Conservation (phyloP, 2,329 filamentous ascomycete genomes). For the Ascochyta koolunga region DNA sequence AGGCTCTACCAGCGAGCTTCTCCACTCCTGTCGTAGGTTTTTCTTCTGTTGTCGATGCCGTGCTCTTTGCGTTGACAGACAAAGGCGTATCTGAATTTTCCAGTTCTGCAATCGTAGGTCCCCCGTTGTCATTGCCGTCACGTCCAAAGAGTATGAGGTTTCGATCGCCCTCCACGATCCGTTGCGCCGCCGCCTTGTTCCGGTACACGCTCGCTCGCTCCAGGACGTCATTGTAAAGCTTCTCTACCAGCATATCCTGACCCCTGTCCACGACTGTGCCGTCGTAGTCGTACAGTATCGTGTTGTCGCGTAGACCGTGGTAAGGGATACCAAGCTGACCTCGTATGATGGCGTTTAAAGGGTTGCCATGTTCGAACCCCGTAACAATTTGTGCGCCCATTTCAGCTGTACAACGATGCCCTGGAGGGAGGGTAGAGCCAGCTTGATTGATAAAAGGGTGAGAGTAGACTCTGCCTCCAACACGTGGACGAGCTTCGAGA, state of each 20-base stretch:
- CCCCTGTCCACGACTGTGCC: conserved; percentile 77
- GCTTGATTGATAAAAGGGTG: conserved; percentile 69
- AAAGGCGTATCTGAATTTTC: conserved; percentile 69
- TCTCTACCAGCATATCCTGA: conserved; percentile 83
- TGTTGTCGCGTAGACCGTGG: conserved; percentile 77
- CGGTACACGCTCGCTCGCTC: conserved; percentile 92
- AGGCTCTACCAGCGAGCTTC: conserved; percentile 73
- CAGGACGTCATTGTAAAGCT: conserved; percentile 91
- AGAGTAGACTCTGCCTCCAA: conserved; percentile 94
- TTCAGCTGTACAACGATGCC: conserved; percentile 79
- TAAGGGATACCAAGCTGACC: conserved; percentile 88
- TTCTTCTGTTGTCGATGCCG: conserved; percentile 43
- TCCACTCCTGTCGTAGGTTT: conserved; percentile 59
- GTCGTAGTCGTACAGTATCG: conserved; percentile 87
- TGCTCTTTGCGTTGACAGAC: conserved; percentile 56
- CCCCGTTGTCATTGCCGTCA: conserved; percentile 65
- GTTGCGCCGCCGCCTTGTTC: conserved; percentile 71
- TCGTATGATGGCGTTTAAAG: conserved; percentile 86
- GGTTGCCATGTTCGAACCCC: conserved; percentile 94
- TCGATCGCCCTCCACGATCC: conserved; percentile 80
- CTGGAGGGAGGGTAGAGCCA: conserved; percentile 56
- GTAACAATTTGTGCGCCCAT: conserved; percentile 99
- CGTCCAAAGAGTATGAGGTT: conserved; percentile 81
- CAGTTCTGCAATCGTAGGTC: conserved; percentile 72
- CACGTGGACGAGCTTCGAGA: conserved; percentile 82